Evolutionary conservation across 208 protist species (phyloP).

Genomic region (Leishmania amazonensis): DNA sequence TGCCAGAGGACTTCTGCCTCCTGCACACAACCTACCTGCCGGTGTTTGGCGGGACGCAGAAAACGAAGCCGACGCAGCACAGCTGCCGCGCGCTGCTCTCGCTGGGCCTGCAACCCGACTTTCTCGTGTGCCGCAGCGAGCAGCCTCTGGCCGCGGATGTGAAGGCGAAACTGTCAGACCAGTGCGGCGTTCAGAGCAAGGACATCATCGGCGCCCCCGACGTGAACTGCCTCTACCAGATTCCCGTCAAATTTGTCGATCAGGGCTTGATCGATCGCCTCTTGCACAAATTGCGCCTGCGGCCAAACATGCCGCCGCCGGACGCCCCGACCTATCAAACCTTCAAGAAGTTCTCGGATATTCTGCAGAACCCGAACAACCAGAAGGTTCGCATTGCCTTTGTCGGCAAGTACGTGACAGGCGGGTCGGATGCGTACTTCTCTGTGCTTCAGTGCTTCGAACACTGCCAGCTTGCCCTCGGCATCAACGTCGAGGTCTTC

Average conservation of each 20-base stretch:
- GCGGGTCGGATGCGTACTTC: slow-evolving; percentile 97
- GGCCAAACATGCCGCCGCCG: slow-evolving; percentile 32
- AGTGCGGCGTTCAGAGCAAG: slow-evolving; percentile 95
- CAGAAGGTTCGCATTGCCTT: slow-evolving; percentile 95
- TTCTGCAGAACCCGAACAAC: slow-evolving; percentile 77
- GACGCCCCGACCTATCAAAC: slow-evolving; percentile 80
- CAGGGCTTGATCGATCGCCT: slow-evolving; percentile 86
- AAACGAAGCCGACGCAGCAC: slow-evolving; percentile 99
- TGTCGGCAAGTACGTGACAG: slow-evolving; percentile 98
- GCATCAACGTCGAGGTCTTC: slow-evolving; percentile 94
- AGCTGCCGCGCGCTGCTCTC: slow-evolving; percentile 95
- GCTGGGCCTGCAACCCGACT: slow-evolving; percentile 97
- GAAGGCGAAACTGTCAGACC: slow-evolving; percentile 95
- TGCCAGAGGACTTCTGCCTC: slow-evolving; percentile 85
- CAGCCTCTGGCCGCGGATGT: slow-evolving; percentile 79
- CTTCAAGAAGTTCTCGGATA: slow-evolving; percentile 71
- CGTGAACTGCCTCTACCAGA: slow-evolving; percentile 96
- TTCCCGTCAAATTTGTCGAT: slow-evolving; percentile 93
- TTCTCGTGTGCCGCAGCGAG: slow-evolving; percentile 97
- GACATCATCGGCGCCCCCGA: slow-evolving; percentile 97
- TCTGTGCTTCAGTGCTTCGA: slow-evolving; percentile 97
- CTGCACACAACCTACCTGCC: slow-evolving; percentile 92
- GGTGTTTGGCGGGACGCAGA: slow-evolving; percentile 96
- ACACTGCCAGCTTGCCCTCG: slow-evolving; percentile 92
- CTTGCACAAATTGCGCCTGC: slow-evolving; percentile 79